Evolutionary conservation across 108 stramenopile species (phyloP).

Genomic region (Skeletonema menzelii): DNA sequence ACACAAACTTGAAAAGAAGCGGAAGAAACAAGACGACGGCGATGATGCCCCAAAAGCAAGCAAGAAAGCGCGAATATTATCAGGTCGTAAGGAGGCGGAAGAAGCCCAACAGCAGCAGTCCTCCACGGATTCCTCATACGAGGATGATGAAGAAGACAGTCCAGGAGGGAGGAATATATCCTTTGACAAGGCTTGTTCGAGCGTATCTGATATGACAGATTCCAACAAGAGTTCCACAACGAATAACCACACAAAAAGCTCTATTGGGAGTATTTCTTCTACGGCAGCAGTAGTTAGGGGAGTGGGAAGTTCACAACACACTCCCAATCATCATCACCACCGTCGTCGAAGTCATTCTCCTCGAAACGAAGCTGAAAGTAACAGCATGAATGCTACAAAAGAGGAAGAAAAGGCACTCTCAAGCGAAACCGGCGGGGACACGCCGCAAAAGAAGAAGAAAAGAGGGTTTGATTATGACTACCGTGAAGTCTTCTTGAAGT

Average conservation of each 20-base stretch:
- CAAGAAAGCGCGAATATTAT: slow-evolving; percentile 1
- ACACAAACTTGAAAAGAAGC: background rate
- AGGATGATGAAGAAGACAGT: slow-evolving; percentile 34
- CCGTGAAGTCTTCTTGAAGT: slow-evolving; percentile 73
- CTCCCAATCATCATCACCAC: slow-evolving; percentile 1
- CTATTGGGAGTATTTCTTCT: slow-evolving; percentile 60
- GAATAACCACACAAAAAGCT: background rate
- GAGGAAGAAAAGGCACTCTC: background rate
- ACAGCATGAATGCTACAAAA: slow-evolving; percentile 1
- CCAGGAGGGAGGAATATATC: slow-evolving; percentile 51
- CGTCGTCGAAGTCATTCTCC: background rate
- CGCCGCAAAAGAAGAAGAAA: slow-evolving; percentile 40
- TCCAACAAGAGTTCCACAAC: slow-evolving; percentile 48
- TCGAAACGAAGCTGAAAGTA: slow-evolving; percentile 1
- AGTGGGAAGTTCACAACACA: slow-evolving; percentile 13
- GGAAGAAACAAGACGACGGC: slow-evolving; percentile 4
- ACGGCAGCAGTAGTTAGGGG: slow-evolving; percentile 67
- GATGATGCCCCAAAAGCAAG: background rate
- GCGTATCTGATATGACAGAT: slow-evolving; percentile 74
- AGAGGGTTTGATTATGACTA: slow-evolving; percentile 70
- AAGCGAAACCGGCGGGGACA: background rate
- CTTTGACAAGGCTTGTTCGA: slow-evolving; percentile 56
- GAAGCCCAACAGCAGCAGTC: slow-evolving; percentile 1
- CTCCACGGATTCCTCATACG: slow-evolving; percentile 28
- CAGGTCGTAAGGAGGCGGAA: slow-evolving; percentile 7